Percentiles rank a stretch among this genome's conserved stretches.
Conservation (phyloP, 139 green algal genomes). For the Picochlorum sp. region DNA sequence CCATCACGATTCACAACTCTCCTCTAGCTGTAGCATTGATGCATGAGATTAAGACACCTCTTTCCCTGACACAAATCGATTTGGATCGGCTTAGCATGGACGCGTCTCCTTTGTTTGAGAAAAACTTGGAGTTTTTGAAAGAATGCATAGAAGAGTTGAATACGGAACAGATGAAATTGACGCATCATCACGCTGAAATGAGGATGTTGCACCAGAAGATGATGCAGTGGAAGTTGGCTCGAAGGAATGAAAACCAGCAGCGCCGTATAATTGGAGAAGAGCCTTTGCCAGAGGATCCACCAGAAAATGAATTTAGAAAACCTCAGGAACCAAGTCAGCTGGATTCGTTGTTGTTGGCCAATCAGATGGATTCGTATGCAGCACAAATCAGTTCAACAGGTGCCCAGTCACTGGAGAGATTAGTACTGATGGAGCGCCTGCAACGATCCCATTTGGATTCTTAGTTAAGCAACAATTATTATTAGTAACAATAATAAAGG, state of each 20-base stretch:
- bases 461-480: too few species aligned
- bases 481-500: too few species aligned
- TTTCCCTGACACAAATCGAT: constrained; percentile 15
- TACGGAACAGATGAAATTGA: constrained; percentile 45
- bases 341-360: constrained; percentile 78
- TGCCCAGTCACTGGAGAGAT: constrained; percentile 47
- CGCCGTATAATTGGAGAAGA: constrained; percentile 66
- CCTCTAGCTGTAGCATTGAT: constrained; percentile 69
- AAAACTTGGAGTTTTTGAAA: constrained; percentile 76
- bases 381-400: constrained; percentile 39
- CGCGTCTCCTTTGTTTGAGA: constrained; percentile 66
- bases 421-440: constrained; percentile 55
- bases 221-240: constrained; percentile 36
- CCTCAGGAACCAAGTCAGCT: constrained; percentile 76
- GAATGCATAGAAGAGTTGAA: constrained; percentile 91
- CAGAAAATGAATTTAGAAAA: constrained; percentile 67
- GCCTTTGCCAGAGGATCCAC: constrained; percentile 89
- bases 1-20: constrained; percentile 77
- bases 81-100: constrained; percentile 68
- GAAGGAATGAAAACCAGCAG: constrained; percentile 77
- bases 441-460: too few species aligned
- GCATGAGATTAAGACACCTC: constrained; percentile 37
- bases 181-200: constrained; percentile 39
- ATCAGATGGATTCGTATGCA: constrained; percentile 51
- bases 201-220: constrained; percentile 29